These are phyloP conservation scores for Setomelanomma holmii DNA, from an alignment of 2,329 filamentous ascomycete genomes.

Conservation along the genomic window DNA sequence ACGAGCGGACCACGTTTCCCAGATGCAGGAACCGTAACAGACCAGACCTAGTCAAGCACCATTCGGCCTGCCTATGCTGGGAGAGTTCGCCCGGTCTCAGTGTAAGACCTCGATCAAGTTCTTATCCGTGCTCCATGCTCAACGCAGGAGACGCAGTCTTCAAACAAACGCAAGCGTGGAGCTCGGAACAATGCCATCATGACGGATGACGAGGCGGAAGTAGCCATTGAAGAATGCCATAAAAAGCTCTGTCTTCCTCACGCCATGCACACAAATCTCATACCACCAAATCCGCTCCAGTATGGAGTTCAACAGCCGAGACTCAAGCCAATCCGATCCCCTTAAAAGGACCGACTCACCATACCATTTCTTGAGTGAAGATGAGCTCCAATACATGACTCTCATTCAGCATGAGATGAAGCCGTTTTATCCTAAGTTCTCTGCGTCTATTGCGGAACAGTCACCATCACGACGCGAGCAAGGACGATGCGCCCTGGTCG, in stretches of 20 bases:
- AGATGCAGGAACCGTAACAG: no score
- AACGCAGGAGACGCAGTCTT: background rate
- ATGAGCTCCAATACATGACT: constrained; percentile 12
- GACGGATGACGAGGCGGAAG: no score
- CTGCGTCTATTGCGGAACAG: constrained; percentile 9
- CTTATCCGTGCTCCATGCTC: background rate
- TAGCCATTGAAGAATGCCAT: no score
- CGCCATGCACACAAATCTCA: background rate
- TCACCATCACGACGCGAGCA: constrained; percentile 6
- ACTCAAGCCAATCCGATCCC: background rate
- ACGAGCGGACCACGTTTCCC: background rate
- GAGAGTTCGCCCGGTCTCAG: background rate
- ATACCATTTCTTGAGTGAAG: constrained; percentile 7
- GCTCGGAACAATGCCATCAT: no score
- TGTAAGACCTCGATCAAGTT: background rate
- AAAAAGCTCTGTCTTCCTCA: no score
- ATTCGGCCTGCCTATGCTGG: background rate
- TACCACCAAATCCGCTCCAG: no score
- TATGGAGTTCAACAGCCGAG: background rate
- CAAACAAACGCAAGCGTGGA: no score
- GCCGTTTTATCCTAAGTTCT: constrained; percentile 10
- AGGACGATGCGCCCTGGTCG: constrained; percentile 8
- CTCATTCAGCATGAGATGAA: constrained; percentile 11
- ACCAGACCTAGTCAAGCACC: no score
- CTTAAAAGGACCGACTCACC: background rate